Evolutionary conservation across 2,329 filamentous ascomycete species (phyloP).

Genomic region (Paramyrothecium roridum): DNA sequence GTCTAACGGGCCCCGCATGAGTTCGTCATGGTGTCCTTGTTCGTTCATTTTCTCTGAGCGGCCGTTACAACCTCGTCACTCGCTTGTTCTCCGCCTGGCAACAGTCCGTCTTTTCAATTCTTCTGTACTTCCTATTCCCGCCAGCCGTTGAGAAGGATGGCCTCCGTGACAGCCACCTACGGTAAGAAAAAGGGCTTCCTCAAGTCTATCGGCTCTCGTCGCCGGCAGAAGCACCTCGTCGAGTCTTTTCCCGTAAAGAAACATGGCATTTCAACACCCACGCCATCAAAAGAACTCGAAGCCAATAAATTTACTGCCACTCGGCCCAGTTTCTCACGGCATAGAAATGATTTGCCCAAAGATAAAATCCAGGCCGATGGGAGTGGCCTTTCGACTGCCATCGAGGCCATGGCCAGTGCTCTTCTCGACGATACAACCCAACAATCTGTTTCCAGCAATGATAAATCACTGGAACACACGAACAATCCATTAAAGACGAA

Average conservation of each 20-base stretch:
- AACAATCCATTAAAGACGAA: background rate
- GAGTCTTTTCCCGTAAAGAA: conserved; percentile 11
- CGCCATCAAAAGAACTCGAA: background rate
- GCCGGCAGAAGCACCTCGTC: conserved; percentile 14
- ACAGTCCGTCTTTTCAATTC: background rate
- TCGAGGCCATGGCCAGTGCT: conserved; percentile 26
- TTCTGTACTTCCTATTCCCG: background rate
- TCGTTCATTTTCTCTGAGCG: background rate
- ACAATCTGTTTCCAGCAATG: background rate
- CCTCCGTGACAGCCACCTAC: conserved; percentile 18
- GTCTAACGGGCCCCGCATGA: background rate
- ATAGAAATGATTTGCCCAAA: background rate
- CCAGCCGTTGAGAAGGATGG: conserved; percentile 16
- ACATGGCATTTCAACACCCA: conserved; percentile 9
- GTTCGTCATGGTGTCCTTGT: background rate
- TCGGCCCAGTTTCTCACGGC: background rate
- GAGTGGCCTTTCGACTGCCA: conserved; percentile 4
- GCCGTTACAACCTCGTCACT: background rate
- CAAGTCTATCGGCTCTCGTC: conserved; percentile 20
- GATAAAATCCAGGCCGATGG: too few species aligned
- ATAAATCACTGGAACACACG: background rate
- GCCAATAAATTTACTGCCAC: background rate
- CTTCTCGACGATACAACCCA: conserved; percentile 20
- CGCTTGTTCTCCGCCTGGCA: conserved; percentile 2
- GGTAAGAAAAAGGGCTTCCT: conserved; percentile 27